Conservation (phyloP, 2,329 filamentous ascomycete species). For the Pseudogymnoascus sp. region DNA sequence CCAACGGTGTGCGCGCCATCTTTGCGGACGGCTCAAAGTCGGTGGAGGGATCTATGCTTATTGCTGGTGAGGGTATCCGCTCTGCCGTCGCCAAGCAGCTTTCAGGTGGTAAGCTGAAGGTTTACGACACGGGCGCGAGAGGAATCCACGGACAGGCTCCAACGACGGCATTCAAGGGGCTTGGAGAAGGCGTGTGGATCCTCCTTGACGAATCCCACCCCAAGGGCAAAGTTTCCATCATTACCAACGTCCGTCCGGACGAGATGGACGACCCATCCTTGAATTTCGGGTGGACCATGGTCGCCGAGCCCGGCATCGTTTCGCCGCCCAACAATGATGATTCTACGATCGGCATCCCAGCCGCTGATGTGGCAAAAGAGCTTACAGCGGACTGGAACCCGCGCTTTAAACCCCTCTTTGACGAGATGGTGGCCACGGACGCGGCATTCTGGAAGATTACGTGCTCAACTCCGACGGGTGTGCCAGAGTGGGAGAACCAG, state of each 20-base stretch:
- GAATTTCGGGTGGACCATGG: conserved; percentile 60
- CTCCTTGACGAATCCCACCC: conserved; percentile 43
- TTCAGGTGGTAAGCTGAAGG: conserved; percentile 50
- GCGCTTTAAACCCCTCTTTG: conserved; percentile 49
- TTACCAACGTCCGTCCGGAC: conserved; percentile 56
- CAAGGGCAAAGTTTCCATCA: conserved; percentile 45
- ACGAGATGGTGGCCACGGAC: conserved; percentile 49
- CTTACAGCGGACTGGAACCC: conserved; percentile 51
- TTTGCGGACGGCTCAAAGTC: conserved; percentile 56
- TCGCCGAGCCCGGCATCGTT: conserved; percentile 50
- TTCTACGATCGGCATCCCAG: conserved; percentile 48
- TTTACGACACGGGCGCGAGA: conserved; percentile 56
- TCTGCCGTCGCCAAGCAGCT: conserved; percentile 55
- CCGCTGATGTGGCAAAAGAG: conserved; percentile 51
- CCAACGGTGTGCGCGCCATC: conserved; percentile 46
- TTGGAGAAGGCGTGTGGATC: conserved; percentile 58
- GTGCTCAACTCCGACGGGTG: conserved; percentile 52
- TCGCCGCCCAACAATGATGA: conserved; percentile 53
- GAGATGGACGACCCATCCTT: conserved; percentile 53
- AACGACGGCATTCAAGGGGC: conserved; percentile 51
- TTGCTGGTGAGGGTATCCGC: conserved; percentile 58
- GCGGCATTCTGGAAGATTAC: conserved; percentile 63
- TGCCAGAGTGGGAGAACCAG: conserved; percentile 54
- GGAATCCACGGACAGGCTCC: conserved; percentile 62
- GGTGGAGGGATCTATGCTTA: conserved; percentile 50